Conservation (phyloP, 2,329 filamentous ascomycete genomes). For the Rhynchosporium agropyri region DNA sequence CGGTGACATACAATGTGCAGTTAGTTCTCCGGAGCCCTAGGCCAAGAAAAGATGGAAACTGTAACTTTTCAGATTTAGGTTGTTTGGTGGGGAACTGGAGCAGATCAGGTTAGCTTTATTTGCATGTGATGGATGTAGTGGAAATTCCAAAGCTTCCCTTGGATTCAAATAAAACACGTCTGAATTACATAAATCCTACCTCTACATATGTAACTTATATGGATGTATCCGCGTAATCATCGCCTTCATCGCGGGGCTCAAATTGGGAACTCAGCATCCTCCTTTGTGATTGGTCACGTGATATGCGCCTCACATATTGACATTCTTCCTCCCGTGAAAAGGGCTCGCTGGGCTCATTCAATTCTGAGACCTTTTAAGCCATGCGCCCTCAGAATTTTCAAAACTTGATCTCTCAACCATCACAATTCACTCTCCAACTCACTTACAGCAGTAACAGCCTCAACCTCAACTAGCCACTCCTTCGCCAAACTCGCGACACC, state of each 20-base stretch:
- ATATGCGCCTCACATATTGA: too few species aligned
- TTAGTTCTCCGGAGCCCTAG: background rate
- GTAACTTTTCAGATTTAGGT: constrained; percentile 6
- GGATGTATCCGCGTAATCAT: too few species aligned
- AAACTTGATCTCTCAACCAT: background rate
- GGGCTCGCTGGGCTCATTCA: background rate
- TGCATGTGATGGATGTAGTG: background rate
- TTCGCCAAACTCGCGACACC: constrained; percentile 1
- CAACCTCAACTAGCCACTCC: constrained; percentile 19
- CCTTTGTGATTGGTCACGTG: too few species aligned
- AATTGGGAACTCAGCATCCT: too few species aligned
- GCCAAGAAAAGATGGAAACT: constrained; percentile 4
- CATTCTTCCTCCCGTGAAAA: too few species aligned
- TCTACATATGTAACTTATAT: too few species aligned
- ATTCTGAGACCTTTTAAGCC: background rate
- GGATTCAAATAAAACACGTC: background rate
- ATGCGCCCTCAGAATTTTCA: background rate
- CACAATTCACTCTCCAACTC: constrained; percentile 1
- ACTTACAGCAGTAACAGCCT: constrained; percentile 17
- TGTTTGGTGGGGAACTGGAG: constrained; percentile 6
- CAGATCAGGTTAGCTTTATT: constrained; percentile 8
- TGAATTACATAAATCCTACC: too few species aligned
- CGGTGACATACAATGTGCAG: constrained; percentile 3
- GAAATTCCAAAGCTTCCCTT: background rate
- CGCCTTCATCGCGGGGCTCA: too few species aligned